Evolutionary conservation across 148 eudicot species (phyloP).

Genomic region (Camellia granthamiana): DNA sequence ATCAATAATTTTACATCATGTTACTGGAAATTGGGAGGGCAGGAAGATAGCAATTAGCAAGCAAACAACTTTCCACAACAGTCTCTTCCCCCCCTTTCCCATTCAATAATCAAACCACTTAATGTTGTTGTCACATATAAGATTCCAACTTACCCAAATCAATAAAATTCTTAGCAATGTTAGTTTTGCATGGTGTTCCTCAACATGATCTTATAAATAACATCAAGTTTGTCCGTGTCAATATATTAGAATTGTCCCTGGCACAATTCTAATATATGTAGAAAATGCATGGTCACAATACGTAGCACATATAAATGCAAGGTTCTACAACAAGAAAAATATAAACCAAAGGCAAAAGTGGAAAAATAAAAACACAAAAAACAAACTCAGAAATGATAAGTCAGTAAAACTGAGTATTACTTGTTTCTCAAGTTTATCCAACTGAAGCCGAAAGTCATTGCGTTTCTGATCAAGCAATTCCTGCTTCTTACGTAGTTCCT

Average conservation of each 20-base stretch:
- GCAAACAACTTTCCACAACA: not conserved
- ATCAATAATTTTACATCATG: not conserved
- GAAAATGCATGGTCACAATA: not conserved
- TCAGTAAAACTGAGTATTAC: conserved; percentile 37
- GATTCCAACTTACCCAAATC: not conserved
- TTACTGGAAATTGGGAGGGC: not conserved
- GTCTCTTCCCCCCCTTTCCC: conserved; percentile 5
- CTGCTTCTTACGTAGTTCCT: conserved; percentile 91
- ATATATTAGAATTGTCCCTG: too few relatives aligned
- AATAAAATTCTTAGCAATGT: not conserved
- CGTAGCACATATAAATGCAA: not conserved
- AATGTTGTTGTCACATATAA: not conserved
- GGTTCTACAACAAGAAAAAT: not conserved
- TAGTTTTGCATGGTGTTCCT: not conserved
- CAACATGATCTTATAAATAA: not conserved
- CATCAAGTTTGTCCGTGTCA: not conserved
- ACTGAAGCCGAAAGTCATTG: conserved; percentile 56
- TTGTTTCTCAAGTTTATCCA: conserved; percentile 72
- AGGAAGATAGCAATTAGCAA: not conserved
- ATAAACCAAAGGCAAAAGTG: not conserved
- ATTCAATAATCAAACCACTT: not conserved
- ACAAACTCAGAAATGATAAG: not conserved
- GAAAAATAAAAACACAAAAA: conserved; percentile 5
- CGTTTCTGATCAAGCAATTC: conserved; percentile 87
- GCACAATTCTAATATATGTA: not conserved